phyloP scores from a whole-genome alignment of 129 eudicot species.

The Flaveria trinervia region DNA sequence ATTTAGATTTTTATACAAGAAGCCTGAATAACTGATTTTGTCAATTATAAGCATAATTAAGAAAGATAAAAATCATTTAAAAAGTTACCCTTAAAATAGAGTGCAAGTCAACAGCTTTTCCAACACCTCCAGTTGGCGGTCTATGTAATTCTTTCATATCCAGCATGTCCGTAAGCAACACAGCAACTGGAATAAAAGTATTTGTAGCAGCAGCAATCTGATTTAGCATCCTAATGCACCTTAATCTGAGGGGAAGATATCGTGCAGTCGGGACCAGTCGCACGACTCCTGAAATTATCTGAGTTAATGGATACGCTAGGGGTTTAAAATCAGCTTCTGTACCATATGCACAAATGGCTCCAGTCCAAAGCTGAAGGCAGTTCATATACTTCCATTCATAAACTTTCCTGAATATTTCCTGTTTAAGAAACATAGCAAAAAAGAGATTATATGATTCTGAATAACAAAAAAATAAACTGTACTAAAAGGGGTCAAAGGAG shows the following conservation, averaged over 20 bases:
- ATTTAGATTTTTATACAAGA: neutral
- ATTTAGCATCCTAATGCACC: conserved; percentile 90
- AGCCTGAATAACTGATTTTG: neutral
- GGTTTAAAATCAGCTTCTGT: conserved; percentile 77
- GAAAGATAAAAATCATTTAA: neutral
- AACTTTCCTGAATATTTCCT: conserved; percentile 63
- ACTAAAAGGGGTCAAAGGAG: neutral
- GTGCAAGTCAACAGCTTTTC: conserved; percentile 72
- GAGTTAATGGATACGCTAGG: conserved; percentile 92
- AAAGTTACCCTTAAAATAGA: conserved; percentile 61
- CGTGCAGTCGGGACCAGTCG: conserved; percentile 92
- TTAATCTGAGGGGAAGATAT: conserved; percentile 84
- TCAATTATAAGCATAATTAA: neutral
- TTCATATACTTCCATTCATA: conserved; percentile 93
- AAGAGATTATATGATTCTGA: neutral
- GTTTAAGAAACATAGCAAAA: neutral
- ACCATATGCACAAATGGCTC: conserved; percentile 81
- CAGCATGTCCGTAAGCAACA: conserved; percentile 82
- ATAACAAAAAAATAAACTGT: neutral
- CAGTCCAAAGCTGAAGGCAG: conserved; percentile 97
- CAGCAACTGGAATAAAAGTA: conserved; percentile 79
- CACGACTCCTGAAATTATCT: conserved; percentile 79
- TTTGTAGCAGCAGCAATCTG: conserved; percentile 79
- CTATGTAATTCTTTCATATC: conserved; percentile 85
- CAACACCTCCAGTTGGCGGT: conserved; percentile 94